Evolutionary conservation across 2,329 filamentous ascomycete species (phyloP).

Genomic region (Colletotrichum euphorbiae): DNA sequence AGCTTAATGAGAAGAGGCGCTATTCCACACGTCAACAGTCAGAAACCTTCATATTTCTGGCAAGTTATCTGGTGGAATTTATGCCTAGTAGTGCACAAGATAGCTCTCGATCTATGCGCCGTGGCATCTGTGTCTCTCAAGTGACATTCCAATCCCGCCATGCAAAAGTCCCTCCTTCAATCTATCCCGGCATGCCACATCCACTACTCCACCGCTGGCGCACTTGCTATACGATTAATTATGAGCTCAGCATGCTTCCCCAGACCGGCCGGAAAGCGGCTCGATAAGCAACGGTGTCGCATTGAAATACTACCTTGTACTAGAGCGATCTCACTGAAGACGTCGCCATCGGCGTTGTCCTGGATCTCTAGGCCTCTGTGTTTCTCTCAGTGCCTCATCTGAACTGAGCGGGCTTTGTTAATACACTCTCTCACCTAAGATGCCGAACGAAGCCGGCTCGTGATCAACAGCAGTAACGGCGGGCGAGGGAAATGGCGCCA

Average conservation of each 20-base stretch:
- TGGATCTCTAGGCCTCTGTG: not conserved
- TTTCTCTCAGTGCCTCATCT: no score
- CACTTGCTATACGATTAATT: not conserved
- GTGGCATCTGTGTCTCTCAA: not conserved
- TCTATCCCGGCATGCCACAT: conserved; percentile 12
- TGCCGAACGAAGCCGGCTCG: conserved; percentile 1
- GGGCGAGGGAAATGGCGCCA: conserved; percentile 5
- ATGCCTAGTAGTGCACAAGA: not conserved
- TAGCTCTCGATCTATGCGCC: not conserved
- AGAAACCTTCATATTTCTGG: no score
- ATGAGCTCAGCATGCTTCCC: conserved; percentile 27
- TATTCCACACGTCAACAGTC: no score
- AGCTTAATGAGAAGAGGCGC: not conserved
- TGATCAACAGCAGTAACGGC: not conserved
- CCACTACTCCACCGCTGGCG: not conserved
- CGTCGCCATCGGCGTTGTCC: not conserved
- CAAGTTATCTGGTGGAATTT: not conserved
- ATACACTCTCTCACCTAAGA: not conserved
- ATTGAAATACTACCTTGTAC: not conserved
- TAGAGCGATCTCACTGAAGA: not conserved
- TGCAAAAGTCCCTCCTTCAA: not conserved
- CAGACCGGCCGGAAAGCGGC: not conserved
- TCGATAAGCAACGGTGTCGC: not conserved
- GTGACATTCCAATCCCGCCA: not conserved
- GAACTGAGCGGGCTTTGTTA: no score